A percentile compares a stretch with the other conserved stretches of the same genome.
Conservation (phyloP, 1,284 basidiomycete genomes). For the Ganoderma lingzhi region DNA sequence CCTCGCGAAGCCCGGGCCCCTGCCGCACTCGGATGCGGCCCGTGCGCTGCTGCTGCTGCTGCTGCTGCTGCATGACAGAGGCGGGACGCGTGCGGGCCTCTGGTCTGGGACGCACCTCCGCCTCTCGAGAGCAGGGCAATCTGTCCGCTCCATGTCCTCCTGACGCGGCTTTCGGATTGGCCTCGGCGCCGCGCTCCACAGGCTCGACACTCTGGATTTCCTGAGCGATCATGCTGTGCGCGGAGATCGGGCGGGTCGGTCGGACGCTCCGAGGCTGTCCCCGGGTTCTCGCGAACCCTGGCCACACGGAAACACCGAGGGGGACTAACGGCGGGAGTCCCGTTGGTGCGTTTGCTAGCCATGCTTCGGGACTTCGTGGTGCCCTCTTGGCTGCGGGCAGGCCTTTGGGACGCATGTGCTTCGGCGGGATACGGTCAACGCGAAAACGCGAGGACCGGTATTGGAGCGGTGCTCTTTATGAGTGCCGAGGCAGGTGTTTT, state of each 20-base stretch:
- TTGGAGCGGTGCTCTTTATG: not conserved
- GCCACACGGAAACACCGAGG: not conserved
- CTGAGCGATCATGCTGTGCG: slow-evolving; percentile 1
- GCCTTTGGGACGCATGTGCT: not conserved
- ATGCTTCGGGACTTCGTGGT: not conserved
- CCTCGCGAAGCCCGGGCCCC: slow-evolving; percentile 21
- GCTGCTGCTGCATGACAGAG: not conserved
- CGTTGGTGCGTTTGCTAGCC: not conserved
- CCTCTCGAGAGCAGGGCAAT: not conserved
- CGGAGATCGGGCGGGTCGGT: not conserved
- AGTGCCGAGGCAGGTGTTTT: not conserved
- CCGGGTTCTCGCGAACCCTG: not conserved
- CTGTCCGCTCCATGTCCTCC: not conserved
- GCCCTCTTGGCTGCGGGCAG: not conserved
- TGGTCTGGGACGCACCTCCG: slow-evolving; percentile 5
- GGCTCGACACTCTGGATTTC: not conserved
- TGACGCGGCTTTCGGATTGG: not conserved
- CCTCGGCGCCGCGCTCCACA: not conserved
- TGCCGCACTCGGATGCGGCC: slow-evolving; percentile 1
- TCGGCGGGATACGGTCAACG: not conserved
- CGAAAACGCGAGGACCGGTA: slow-evolving; percentile 2
- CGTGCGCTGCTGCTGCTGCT: not conserved
- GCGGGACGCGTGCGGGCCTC: not conserved
- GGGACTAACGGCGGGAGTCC: not conserved
- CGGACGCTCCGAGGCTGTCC: not conserved